Percentiles rank a stretch among this genome's conserved stretches.
Evolutionary conservation across 768 basidiomycete species (phyloP).

Genomic region (Pleurotus sapidus): DNA sequence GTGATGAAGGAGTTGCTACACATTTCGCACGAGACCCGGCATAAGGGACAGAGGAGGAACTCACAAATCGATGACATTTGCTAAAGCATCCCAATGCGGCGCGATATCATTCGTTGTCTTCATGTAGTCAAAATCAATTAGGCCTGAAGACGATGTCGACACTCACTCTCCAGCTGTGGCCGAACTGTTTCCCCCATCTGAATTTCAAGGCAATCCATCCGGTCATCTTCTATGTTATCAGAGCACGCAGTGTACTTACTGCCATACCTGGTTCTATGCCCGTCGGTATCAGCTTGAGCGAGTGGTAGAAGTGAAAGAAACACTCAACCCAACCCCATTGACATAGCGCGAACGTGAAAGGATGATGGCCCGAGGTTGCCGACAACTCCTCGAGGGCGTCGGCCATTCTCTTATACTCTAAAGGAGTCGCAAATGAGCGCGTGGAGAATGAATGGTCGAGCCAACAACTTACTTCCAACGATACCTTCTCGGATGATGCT

Average conservation of each 20-base stretch:
- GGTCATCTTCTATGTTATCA: not conserved
- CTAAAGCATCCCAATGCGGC: not conserved
- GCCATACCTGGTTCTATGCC: slow-evolving; percentile 7
- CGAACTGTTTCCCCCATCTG: slow-evolving; percentile 53
- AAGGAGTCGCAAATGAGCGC: too few species aligned
- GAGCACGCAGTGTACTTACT: not conserved
- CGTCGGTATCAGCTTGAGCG: too few species aligned
- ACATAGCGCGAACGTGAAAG: slow-evolving; percentile 58
- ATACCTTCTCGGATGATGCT: slow-evolving; percentile 54
- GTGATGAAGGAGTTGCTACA: slow-evolving; percentile 62
- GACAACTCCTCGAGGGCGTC: slow-evolving; percentile 52
- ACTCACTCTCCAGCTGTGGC: slow-evolving; percentile 66
- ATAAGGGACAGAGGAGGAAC: slow-evolving; percentile 13
- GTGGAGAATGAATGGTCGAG: too few species aligned
- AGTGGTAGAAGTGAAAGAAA: not conserved
- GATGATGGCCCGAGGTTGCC: slow-evolving; percentile 38
- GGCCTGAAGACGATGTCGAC: not conserved
- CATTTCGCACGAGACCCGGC: not conserved
- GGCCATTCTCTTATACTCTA: slow-evolving; percentile 62
- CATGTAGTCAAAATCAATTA: not conserved
- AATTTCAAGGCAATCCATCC: too few species aligned
- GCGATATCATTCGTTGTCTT: slow-evolving; percentile 6
- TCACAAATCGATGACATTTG: slow-evolving; percentile 6
- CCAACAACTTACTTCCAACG: slow-evolving; percentile 41
- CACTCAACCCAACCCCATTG: slow-evolving; percentile 60